phyloP scores from a whole-genome alignment of 2,329 filamentous ascomycete species.

The Neurospora sp. region DNA sequence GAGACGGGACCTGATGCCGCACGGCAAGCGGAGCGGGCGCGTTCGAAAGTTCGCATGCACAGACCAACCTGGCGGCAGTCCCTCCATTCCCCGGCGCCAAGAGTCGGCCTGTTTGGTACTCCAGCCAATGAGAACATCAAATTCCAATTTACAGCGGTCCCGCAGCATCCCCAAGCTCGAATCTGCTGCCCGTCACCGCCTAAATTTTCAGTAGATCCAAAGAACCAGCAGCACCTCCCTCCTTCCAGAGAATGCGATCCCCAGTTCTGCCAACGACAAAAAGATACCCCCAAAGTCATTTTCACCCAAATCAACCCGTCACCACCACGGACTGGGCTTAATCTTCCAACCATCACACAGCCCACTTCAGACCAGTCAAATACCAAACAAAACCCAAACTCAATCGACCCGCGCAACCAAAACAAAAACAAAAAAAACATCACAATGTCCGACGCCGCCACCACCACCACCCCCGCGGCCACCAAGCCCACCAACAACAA shows the following conservation, averaged over 20 bases:
- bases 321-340: too few species aligned
- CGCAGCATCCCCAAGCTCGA: not conserved
- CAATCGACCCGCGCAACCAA: not conserved
- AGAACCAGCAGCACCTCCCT: not conserved
- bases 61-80: slow-evolving; percentile 5
- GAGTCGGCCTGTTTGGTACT: not conserved
- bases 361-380: not conserved
- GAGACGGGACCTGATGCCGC: not conserved
- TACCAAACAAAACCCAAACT: slow-evolving; percentile 3
- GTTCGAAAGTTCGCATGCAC: slow-evolving; percentile 11
- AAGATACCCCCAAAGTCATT: slow-evolving; percentile 1
- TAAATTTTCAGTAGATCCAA: slow-evolving; percentile 15
- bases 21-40: slow-evolving; percentile 1
- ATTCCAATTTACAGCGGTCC: slow-evolving; percentile 6
- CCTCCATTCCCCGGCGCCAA: not conserved
- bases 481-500: slow-evolving; percentile 34
- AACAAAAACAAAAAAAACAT: not conserved
- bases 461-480: slow-evolving; percentile 15
- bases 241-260: not conserved
- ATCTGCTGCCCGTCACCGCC: slow-evolving; percentile 17
- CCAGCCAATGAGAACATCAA: not conserved
- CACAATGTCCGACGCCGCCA: slow-evolving; percentile 4
- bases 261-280: not conserved
- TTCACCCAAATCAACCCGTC: not conserved
- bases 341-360: too few species aligned